Base-by-base conservation (phyloP, 345 rosid genomes). In the Anastatica hierochuntica region DNA sequence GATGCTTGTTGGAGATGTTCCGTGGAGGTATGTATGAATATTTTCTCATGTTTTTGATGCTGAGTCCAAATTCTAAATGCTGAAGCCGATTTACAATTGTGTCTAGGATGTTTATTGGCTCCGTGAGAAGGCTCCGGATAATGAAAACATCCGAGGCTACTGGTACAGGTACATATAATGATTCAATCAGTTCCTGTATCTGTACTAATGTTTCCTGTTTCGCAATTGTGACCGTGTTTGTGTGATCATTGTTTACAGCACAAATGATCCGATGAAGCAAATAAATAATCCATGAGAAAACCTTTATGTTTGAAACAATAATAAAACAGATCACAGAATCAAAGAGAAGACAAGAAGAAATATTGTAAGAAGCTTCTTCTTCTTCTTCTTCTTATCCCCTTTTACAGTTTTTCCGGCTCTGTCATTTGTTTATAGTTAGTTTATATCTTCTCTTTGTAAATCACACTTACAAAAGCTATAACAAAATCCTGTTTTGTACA, bases 111-210 rank as follows among this genome's bases (percentile, higher is more conserved):
- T 92, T 88, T 57, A n/a, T 79, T 38, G 49, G 56, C 56, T 80
- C 86, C 1, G 95, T 88, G 63, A 88, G 66, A 76, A 83, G 95
- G 81, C 94, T 92, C 48, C 65, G 89, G 72, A 85, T 92, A 69
- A 85, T 79, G 90, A 77, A 83, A 76, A 78, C 72, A 38, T 74
- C 80, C 6, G 96, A 84, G 38, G 92, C 96, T 30, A 86, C 77
- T 50, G 92, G 96, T 64, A 66, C 79, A 23, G 83, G 88, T 71
- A 68, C 35, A 20, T 30, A 20, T n/a, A 38, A 14, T 52, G 43
- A 29, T 66, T 58, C 42, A 10, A 54, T 45, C 57, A 56, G 23
- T 11, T 14, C 44, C 0, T 0, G 7, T 15, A 11, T 42, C 12
- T 4, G 2, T 41, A 39, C 2, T 10, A 15, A 19, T 4, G 6